Conservation (phyloP, 306 rosid genomes). For the Lathyrus oleraceus region DNA sequence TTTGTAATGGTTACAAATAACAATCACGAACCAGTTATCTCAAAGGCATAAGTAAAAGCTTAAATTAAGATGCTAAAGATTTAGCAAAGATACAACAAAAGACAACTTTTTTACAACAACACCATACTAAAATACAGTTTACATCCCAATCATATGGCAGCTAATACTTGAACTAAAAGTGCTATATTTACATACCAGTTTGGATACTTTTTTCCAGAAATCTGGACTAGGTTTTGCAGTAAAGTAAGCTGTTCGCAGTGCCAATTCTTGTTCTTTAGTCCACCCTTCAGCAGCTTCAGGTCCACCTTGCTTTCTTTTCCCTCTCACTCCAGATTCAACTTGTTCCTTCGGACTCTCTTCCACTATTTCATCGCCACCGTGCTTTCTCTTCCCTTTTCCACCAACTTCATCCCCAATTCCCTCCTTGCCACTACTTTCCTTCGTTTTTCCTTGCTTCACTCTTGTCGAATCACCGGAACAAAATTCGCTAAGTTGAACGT, state of each 20-base stretch:
- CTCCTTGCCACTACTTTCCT: slow-evolving; percentile 4
- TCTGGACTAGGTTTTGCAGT: slow-evolving; percentile 71
- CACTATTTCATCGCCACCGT: background rate
- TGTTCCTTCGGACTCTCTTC: slow-evolving; percentile 42
- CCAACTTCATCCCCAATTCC: slow-evolving; percentile 23
- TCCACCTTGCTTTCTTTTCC: slow-evolving; percentile 54
- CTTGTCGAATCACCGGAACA: background rate
- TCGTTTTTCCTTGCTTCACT: slow-evolving; percentile 24
- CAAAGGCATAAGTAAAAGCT: too few species aligned
- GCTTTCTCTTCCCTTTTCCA: slow-evolving; percentile 10
- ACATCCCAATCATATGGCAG: background rate
- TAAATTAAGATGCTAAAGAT: background rate
- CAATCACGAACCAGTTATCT: background rate
- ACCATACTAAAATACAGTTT: background rate
- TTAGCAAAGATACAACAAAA: background rate
- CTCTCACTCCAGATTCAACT: background rate
- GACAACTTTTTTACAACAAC: background rate
- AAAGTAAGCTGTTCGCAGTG: slow-evolving; percentile 65
- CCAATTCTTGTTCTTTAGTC: slow-evolving; percentile 77
- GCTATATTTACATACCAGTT: background rate
- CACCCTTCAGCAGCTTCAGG: slow-evolving; percentile 50
- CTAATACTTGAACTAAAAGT: background rate
- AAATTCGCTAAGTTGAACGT: slow-evolving; percentile 17
- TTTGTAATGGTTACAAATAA: background rate
- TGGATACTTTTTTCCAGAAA: slow-evolving; percentile 49